Evolutionary conservation across 345 rosid genomes (phyloP).

Genomic region (Rhodomyrtus tomentosa): DNA sequence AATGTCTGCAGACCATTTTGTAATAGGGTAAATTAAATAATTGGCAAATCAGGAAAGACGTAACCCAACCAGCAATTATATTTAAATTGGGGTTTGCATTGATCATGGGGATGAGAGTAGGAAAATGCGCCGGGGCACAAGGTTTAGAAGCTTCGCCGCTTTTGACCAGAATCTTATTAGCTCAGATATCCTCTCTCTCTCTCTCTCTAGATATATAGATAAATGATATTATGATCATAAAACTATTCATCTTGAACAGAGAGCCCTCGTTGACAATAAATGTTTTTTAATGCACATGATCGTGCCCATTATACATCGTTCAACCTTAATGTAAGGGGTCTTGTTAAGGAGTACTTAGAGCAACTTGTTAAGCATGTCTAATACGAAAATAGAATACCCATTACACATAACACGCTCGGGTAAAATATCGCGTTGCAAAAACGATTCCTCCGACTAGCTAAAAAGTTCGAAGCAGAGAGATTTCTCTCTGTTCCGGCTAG

Average conservation of each 20-base stretch:
- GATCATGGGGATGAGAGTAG: not conserved
- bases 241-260: not conserved
- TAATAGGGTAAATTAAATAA: not conserved
- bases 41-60: not conserved
- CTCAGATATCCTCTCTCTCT: not conserved
- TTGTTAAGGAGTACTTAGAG: not conserved
- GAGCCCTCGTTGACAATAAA: not conserved
- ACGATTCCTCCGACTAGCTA: too few relatives aligned
- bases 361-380: not conserved
- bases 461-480: too few relatives aligned
- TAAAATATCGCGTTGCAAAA: not conserved
- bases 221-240: not conserved
- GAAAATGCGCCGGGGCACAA: not conserved
- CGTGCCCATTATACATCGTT: not conserved
- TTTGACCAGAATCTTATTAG: not conserved
- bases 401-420: not conserved
- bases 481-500: too few relatives aligned
- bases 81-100: not conserved
- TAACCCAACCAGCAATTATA: not conserved
- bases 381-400: not conserved
- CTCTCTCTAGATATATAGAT: not conserved
- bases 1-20: not conserved
- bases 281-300: not conserved
- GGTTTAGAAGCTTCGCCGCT: slow-evolving; percentile 8
- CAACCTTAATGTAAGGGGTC: not conserved